Conservation (phyloP, 2,329 filamentous ascomycete genomes). For the Pseudogymnoascus pannorum region DNA sequence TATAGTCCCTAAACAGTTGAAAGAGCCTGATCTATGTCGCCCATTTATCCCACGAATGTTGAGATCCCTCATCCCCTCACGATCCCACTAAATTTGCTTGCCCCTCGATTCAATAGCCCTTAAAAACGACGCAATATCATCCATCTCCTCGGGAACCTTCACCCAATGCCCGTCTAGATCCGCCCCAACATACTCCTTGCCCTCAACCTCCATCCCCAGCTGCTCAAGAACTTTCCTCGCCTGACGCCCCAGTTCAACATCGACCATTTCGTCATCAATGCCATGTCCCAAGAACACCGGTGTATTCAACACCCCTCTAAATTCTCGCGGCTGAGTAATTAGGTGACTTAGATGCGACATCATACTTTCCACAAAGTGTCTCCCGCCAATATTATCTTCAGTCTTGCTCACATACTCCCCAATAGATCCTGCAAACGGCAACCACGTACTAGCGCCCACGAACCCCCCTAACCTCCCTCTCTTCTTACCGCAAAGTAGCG, state of each 20-base stretch:
- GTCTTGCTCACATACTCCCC: slow-evolving; percentile 15
- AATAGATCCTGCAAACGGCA: slow-evolving; percentile 35
- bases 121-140: slow-evolving; percentile 36
- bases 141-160: slow-evolving; percentile 40
- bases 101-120: neutral
- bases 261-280: slow-evolving; percentile 35
- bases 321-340: neutral
- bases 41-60: neutral
- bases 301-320: slow-evolving; percentile 17
- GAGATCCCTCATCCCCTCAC: neutral
- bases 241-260: slow-evolving; percentile 30
- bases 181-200: slow-evolving; percentile 32
- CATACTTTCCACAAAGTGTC: neutral
- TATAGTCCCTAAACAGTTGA: neutral
- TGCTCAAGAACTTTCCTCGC: slow-evolving; percentile 29
- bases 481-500: slow-evolving; percentile 30
- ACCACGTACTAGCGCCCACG: slow-evolving; percentile 41
- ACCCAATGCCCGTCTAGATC: slow-evolving; percentile 39
- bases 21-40: neutral
- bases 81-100: too few relatives aligned
- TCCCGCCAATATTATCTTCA: neutral
- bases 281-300: slow-evolving; percentile 43
- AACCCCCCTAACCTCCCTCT: slow-evolving; percentile 32
- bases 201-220: slow-evolving; percentile 32
- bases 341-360: neutral